A percentile compares a stretch with the other conserved stretches of the same genome.
phyloP scores from a whole-genome alignment of 805 yeast species.

The Teunomyces tritomae region DNA sequence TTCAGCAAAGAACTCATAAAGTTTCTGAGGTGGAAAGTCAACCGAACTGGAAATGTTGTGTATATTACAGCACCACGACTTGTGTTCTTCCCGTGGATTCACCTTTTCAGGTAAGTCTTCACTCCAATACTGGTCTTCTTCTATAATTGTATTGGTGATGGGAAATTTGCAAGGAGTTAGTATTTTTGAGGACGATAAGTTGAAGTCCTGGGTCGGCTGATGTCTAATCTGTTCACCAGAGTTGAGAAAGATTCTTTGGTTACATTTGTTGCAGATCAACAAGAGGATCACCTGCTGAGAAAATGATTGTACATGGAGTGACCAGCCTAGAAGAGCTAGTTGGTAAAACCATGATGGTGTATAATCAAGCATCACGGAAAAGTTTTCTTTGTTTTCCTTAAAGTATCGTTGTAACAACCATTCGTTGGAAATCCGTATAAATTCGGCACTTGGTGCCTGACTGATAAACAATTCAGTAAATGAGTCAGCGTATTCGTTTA shows the following conservation, averaged over 20 bases:
- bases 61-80: constrained; percentile 33
- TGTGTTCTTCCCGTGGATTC: constrained; percentile 29
- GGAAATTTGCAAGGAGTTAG: constrained; percentile 33
- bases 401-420: constrained; percentile 32
- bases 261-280: constrained; percentile 37
- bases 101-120: constrained; percentile 11
- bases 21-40: neutral
- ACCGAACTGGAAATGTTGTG: constrained; percentile 10
- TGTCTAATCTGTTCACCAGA: constrained; percentile 1
- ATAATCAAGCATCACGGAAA: constrained; percentile 17
- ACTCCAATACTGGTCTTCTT: constrained; percentile 11
- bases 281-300: constrained; percentile 24
- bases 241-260: constrained; percentile 31
- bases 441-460: constrained; percentile 7
- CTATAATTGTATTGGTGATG: neutral
- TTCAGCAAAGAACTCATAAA: constrained; percentile 22
- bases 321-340: constrained; percentile 41
- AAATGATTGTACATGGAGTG: constrained; percentile 29
- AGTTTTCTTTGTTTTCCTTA: constrained; percentile 36
- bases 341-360: constrained; percentile 33
- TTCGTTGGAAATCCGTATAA: constrained; percentile 25
- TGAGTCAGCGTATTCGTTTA: constrained; percentile 11
- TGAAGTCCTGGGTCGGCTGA: constrained; percentile 5
- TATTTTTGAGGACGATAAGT: constrained; percentile 21
- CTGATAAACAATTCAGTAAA: constrained; percentile 6